These are phyloP conservation scores for Nannizziopsis arthrosporioides DNA, from an alignment of 2,329 filamentous ascomycete species.

Conservation along the genomic window DNA sequence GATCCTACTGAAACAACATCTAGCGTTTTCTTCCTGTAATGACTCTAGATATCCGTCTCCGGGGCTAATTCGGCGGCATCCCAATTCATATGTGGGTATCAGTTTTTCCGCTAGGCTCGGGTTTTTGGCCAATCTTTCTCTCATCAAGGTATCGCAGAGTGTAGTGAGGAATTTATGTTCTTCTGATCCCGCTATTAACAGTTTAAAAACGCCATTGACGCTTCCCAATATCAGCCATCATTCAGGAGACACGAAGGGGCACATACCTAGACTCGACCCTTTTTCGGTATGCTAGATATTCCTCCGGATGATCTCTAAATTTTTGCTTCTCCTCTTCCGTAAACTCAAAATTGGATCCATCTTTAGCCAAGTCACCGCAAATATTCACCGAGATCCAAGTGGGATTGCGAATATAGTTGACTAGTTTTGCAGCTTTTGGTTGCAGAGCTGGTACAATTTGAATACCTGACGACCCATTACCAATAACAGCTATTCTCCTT, in stretches of 20 bases:
- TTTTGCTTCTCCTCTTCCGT: constrained; percentile 21
- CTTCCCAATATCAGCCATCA: not conserved
- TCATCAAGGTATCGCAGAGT: constrained; percentile 7
- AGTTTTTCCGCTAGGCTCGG: constrained; percentile 15
- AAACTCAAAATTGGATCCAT: constrained; percentile 6
- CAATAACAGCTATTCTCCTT: constrained; percentile 22
- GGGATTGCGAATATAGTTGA: constrained; percentile 14
- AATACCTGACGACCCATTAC: constrained; percentile 29
- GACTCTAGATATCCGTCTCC: constrained; percentile 27
- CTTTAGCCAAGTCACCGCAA: constrained; percentile 3
- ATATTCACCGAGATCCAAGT: constrained; percentile 19
- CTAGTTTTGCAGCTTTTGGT: constrained; percentile 7
- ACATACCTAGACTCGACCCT: constrained; percentile 19
- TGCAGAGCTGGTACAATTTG: constrained; percentile 31
- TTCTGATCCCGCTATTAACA: constrained; percentile 5
- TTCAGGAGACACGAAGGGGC: not conserved
- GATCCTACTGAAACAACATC: constrained; percentile 14
- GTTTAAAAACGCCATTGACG: constrained; percentile 3
- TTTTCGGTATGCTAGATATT: constrained; percentile 26
- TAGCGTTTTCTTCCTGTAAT: constrained; percentile 16
- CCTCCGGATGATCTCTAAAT: constrained; percentile 18
- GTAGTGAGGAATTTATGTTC: constrained; percentile 1
- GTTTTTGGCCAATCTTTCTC: constrained; percentile 6
- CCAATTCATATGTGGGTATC: constrained; percentile 25
- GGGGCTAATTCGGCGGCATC: constrained; percentile 30